Conservation (phyloP, 192 early-diverging fungal genomes). For the Backusella westeae region DNA sequence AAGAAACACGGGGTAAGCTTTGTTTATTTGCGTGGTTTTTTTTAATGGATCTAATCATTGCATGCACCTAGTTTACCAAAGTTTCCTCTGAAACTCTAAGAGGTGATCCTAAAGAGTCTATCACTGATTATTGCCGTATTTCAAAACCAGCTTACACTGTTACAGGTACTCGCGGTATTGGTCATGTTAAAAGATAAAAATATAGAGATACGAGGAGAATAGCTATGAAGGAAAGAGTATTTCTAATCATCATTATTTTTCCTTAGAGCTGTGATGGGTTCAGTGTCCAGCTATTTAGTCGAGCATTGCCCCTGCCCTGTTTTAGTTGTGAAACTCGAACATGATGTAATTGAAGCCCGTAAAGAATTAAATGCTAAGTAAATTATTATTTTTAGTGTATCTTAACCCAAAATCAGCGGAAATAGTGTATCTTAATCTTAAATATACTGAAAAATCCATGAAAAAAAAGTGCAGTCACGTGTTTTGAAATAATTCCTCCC, state of each 20-base stretch:
- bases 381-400: neutral
- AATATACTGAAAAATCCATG: too few relatives aligned
- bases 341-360: neutral
- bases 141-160: constrained; percentile 3
- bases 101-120: constrained; percentile 26
- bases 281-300: constrained; percentile 14
- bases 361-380: constrained; percentile 5
- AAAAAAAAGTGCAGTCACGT: too few relatives aligned
- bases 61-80: constrained; percentile 18
- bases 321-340: constrained; percentile 19
- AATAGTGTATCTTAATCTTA: too few relatives aligned
- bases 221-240: neutral
- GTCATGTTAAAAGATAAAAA: constrained; percentile 18
- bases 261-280: constrained; percentile 20
- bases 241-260: neutral
- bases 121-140: constrained; percentile 17
- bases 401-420: too few relatives aligned
- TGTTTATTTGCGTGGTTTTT: neutral
- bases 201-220: neutral
- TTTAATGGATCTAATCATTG: neutral
- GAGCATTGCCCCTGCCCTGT: constrained; percentile 22
- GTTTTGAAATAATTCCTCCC: too few relatives aligned
- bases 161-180: constrained; percentile 10
- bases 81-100: constrained; percentile 9
- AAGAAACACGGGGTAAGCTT: constrained; percentile 13